phyloP scores from a whole-genome alignment of 345 rosid species.

The Ricinus communis region DNA sequence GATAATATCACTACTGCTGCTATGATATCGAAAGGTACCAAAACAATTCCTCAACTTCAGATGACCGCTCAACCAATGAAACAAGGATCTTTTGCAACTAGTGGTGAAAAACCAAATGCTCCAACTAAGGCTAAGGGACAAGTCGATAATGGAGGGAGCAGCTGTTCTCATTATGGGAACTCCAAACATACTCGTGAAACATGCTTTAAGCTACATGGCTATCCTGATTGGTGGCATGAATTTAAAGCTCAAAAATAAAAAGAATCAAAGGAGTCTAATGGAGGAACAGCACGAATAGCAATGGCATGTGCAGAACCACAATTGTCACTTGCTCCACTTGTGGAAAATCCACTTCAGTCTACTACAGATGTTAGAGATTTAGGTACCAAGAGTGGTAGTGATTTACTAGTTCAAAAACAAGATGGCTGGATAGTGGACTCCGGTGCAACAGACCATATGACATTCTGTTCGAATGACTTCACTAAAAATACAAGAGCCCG shows the following conservation, averaged over 20 bases:
- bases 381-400: not conserved
- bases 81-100: not conserved
- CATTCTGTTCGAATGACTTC: not conserved
- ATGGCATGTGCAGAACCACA: not conserved
- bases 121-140: not conserved
- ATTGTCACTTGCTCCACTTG: not conserved
- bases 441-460: not conserved
- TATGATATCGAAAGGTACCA: not conserved
- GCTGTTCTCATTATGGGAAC: not conserved
- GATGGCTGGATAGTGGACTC: not conserved
- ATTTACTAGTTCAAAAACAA: not conserved
- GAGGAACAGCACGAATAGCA: not conserved
- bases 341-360: not conserved
- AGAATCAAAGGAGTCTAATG: not conserved
- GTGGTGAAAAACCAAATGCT: not conserved
- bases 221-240: too few species aligned
- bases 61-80: not conserved
- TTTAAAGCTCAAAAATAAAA: not conserved
- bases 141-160: not conserved
- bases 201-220: not conserved
- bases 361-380: not conserved
- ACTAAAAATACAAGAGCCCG: too few species aligned
- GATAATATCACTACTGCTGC: not conserved
- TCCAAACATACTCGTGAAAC: not conserved
- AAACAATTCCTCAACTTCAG: not conserved